Evolutionary conservation across 148 eudicot genomes (phyloP).

Genomic region (Simmondsia chinensis): DNA sequence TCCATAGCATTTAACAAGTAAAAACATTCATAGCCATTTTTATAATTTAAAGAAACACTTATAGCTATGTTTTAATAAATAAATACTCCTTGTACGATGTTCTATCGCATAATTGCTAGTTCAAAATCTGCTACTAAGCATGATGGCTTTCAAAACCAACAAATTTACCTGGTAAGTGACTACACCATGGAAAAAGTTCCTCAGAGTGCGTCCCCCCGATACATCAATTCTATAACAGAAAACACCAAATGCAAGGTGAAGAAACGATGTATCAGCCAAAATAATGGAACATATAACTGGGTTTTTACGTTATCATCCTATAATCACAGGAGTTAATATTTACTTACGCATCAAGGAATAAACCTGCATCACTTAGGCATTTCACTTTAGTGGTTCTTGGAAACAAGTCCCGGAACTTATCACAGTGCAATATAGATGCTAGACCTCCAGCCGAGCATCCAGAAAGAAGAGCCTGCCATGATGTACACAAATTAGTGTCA

Average conservation of each 20-base stretch:
- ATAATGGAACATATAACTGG: background rate
- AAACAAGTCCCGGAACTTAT: slow-evolving; percentile 27
- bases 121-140: too few relatives aligned
- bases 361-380: slow-evolving; percentile 78
- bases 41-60: too few relatives aligned
- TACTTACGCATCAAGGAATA: slow-evolving; percentile 84
- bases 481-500: background rate
- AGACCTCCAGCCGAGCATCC: slow-evolving; percentile 59
- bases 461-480: slow-evolving; percentile 42
- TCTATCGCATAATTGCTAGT: too few relatives aligned
- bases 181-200: slow-evolving; percentile 44
- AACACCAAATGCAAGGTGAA: background rate
- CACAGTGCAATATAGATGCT: slow-evolving; percentile 40
- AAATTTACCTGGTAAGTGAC: slow-evolving; percentile 58
- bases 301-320: background rate
- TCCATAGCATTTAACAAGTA: too few relatives aligned
- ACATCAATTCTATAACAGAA: slow-evolving; percentile 59
- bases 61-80: too few relatives aligned
- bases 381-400: slow-evolving; percentile 29
- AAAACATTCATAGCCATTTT: too few relatives aligned
- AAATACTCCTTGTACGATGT: too few relatives aligned
- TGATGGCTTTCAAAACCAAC: too few relatives aligned
- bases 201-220: slow-evolving; percentile 60
- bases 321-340: too few relatives aligned
- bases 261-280: background rate